Percentiles rank a stretch among this genome's conserved stretches.
Conservation (phyloP, 1,284 basidiomycete genomes). For the Ceratobasidium papillatum region DNA sequence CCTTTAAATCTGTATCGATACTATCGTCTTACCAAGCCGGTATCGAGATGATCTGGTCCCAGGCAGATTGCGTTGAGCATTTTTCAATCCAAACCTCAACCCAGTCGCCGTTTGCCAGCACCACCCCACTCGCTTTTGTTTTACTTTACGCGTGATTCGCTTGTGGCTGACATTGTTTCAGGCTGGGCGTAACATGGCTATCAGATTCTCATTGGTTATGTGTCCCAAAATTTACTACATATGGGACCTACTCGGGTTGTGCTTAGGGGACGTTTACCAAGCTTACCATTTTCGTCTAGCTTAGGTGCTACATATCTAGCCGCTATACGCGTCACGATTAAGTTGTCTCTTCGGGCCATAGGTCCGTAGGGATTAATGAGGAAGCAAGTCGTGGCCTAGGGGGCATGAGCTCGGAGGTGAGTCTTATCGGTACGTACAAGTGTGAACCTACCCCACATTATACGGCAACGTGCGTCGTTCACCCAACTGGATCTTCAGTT, state of each 20-base stretch:
- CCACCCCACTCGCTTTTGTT: neutral
- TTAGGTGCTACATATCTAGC: neutral
- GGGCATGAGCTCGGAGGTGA: neutral
- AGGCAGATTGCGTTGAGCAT: constrained; percentile 8
- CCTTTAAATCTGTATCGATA: neutral
- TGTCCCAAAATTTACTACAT: neutral
- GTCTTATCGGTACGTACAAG: constrained; percentile 22
- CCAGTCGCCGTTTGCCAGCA: constrained; percentile 1
- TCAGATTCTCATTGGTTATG: neutral
- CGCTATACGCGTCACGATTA: neutral
- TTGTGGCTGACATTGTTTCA: neutral
- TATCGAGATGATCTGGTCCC: neutral
- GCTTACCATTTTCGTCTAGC: neutral
- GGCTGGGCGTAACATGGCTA: neutral
- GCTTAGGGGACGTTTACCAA: neutral
- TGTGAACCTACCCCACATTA: neutral
- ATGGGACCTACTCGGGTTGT: neutral
- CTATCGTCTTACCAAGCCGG: neutral
- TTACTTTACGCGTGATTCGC: neutral
- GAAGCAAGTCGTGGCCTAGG: neutral
- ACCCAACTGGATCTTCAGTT: constrained; percentile 16
- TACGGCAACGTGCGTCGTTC: constrained; percentile 1
- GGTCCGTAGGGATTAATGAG: constrained; percentile 3
- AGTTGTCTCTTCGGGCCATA: neutral
- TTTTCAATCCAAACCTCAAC: constrained; percentile 3